These are phyloP conservation scores for Fusarium penzigii DNA, from an alignment of 2,329 filamentous ascomycete species.

Conservation along the genomic window DNA sequence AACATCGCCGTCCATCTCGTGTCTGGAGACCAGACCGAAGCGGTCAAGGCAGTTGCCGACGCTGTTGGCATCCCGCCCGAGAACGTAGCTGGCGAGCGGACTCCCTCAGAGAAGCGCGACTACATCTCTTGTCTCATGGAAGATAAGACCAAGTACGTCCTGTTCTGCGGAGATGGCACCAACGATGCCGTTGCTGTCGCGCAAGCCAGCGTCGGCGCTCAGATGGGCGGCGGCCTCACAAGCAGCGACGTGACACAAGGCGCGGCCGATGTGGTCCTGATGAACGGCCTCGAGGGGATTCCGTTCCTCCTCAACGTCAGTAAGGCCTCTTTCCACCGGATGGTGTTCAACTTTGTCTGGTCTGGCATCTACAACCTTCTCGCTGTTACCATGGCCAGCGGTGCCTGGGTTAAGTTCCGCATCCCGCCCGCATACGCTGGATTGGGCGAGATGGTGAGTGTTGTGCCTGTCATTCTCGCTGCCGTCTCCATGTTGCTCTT, in stretches of 20 bases:
- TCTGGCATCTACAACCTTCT: slow-evolving; percentile 61
- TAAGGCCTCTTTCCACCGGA: slow-evolving; percentile 38
- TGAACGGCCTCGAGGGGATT: slow-evolving; percentile 53
- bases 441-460: slow-evolving; percentile 65
- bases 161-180: slow-evolving; percentile 65
- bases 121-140: slow-evolving; percentile 48
- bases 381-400: slow-evolving; percentile 60
- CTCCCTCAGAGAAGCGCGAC: slow-evolving; percentile 54
- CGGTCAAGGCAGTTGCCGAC: slow-evolving; percentile 51
- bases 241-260: slow-evolving; percentile 55
- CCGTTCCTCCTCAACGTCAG: slow-evolving; percentile 52
- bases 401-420: slow-evolving; percentile 55
- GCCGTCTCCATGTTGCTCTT: slow-evolving; percentile 30
- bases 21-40: slow-evolving; percentile 54
- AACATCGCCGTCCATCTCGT: slow-evolving; percentile 55
- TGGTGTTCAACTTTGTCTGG: slow-evolving; percentile 65
- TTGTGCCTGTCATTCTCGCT: slow-evolving; percentile 58
- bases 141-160: slow-evolving; percentile 34
- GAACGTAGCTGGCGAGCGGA: slow-evolving; percentile 46
- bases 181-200: slow-evolving; percentile 65
- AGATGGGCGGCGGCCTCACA: slow-evolving; percentile 48
- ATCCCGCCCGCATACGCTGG: slow-evolving; percentile 56
- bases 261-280: slow-evolving; percentile 59
- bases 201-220: slow-evolving; percentile 60
- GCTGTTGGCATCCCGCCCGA: slow-evolving; percentile 35